Evolutionary conservation across 31 red algal species (phyloP).

Genomic region (Endocladia muricata): DNA sequence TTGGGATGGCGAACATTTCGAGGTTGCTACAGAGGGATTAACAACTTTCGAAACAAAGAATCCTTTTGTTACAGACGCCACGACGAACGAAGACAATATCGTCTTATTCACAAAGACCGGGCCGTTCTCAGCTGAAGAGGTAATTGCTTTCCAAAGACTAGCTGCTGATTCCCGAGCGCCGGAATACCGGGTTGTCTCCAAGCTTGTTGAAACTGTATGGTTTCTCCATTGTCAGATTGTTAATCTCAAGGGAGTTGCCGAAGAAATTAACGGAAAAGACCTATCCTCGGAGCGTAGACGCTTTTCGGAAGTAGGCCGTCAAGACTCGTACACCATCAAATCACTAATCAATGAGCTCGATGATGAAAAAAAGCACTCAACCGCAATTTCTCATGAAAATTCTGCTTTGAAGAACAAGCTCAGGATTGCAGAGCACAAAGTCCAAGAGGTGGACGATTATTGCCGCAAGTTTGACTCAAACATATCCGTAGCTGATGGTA

Average conservation of each 20-base stretch:
- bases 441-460: slow-evolving; percentile 27
- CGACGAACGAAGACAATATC: too few species aligned
- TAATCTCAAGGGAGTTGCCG: slow-evolving; percentile 23
- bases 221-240: slow-evolving; percentile 32
- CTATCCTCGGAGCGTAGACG: slow-evolving; percentile 17
- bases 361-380: slow-evolving; percentile 8
- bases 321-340: slow-evolving; percentile 10
- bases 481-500: slow-evolving; percentile 19
- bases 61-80: too few species aligned
- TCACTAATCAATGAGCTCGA: slow-evolving; percentile 36
- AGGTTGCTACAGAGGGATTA: too few species aligned
- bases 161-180: slow-evolving; percentile 4
- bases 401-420: slow-evolving; percentile 11
- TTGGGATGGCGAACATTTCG: too few species aligned
- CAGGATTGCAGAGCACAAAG: not conserved
- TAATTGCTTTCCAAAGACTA: slow-evolving; percentile 7
- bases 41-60: too few species aligned
- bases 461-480: slow-evolving; percentile 20
- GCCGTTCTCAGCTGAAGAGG: slow-evolving; percentile 21
- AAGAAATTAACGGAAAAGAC: slow-evolving; percentile 10
- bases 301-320: slow-evolving; percentile 22
- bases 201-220: slow-evolving; percentile 37
- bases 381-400: slow-evolving; percentile 19
- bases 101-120: slow-evolving; percentile 29
- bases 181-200: slow-evolving; percentile 17